Evolutionary conservation across 148 eudicot genomes (phyloP), one percentile per base, ranked within the genome.

Genomic region (Salicornia ramosissima): DNA sequence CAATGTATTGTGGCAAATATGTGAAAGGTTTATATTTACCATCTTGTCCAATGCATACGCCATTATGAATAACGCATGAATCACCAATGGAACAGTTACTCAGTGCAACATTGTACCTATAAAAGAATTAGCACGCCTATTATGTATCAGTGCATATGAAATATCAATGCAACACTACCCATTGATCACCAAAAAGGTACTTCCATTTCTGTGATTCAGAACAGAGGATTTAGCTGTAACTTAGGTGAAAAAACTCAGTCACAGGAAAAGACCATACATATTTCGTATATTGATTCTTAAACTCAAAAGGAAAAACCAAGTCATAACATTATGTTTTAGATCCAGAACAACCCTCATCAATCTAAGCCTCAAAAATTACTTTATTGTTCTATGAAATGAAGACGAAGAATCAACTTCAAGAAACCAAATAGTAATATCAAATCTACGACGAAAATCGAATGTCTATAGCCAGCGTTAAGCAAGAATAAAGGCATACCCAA

Each of bases 41-140:
- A 86, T 91, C 99, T 89, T 87, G 96, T 65, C 99, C 96, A 74
- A 91, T 81, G 82, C 91, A 91, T 54, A 80, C 99, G 57, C 99
- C 99, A 82, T 75, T 82, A 73, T 95, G 97, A 68, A 95, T 81
- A 68, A 81, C 70, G 71, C 97, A 91, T n/a, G 71, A 86, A 72
- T 95, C 87, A 34, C 96, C 97, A 45, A 91, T 72, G 54, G 65
- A 80, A 81, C 97, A 95, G 73, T 89, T 89, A 76, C 77, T 75
- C 43, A 95, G 88, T 15, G 87, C 82, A 77, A 85, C 96, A 81
- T 90, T 95, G 77, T 89, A 95, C 86, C 99, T 95, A 71, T 18
- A 78, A 28, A 74, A 65, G n/a, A 25, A 30, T 52, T 25, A 30
- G 65, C 51, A 24, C 39, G n/a, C 56, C 62, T 29, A 43, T 80